phyloP scores from a whole-genome alignment of 164 flowering plant species.

The Taxillus chinensis region DNA sequence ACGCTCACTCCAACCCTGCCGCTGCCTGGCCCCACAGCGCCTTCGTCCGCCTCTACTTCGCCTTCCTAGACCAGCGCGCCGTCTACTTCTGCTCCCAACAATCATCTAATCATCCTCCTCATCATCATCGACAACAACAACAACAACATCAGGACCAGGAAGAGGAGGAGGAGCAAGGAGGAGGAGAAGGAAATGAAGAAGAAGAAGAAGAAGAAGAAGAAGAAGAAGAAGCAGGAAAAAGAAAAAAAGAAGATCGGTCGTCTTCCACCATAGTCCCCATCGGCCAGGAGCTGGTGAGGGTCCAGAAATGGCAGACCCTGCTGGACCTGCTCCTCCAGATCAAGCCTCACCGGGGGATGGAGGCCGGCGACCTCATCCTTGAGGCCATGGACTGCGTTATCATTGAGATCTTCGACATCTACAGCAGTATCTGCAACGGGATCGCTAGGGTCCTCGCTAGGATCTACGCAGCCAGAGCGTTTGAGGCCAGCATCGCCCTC shows the following conservation, averaged over 20 bases:
- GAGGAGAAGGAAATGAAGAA: too few species aligned
- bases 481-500: conserved; percentile 50
- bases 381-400: conserved; percentile 75
- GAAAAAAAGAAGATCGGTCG: too few species aligned
- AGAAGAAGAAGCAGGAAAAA: too few species aligned
- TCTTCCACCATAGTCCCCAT: not conserved
- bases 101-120: too few species aligned
- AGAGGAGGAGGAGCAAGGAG: too few species aligned
- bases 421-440: conserved; percentile 47
- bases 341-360: conserved; percentile 23
- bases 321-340: conserved; percentile 56
- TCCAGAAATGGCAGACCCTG: conserved; percentile 41
- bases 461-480: conserved; percentile 28
- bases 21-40: conserved; percentile 15
- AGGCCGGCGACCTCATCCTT: conserved; percentile 23
- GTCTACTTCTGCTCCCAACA: not conserved
- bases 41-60: conserved; percentile 54
- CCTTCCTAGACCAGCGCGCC: conserved; percentile 51
- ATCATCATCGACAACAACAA: too few species aligned
- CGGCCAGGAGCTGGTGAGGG: conserved; percentile 19
- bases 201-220: too few species aligned
- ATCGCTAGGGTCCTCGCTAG: conserved; percentile 35
- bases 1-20: conserved; percentile 17
- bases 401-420: conserved; percentile 63
- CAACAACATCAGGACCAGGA: too few species aligned